Conservation (phyloP, 441 rosid species). For the Codiaeum variegatum region DNA sequence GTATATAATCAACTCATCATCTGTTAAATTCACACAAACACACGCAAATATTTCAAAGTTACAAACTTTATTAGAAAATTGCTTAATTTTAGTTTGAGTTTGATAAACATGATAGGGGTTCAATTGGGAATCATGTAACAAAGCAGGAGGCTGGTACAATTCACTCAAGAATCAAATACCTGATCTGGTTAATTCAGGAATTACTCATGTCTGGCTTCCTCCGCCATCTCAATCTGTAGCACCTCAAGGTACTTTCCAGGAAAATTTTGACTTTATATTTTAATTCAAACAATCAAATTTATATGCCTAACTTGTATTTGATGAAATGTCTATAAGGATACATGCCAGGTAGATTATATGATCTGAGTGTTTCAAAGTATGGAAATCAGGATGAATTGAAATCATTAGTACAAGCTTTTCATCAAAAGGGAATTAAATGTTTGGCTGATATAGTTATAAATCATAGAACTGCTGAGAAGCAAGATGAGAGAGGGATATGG, state of each 20-base stretch:
- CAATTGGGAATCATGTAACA: conserved; percentile 61
- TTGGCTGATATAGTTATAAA: conserved; percentile 82
- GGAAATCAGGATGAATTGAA: conserved; percentile 57
- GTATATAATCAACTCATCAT: conserved; percentile 12
- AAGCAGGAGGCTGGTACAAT: conserved; percentile 65
- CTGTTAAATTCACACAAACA: not conserved
- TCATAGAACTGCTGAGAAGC: conserved; percentile 73
- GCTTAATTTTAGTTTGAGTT: not conserved
- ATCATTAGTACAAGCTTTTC: conserved; percentile 46
- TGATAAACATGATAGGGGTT: conserved; percentile 36
- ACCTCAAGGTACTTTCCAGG: conserved; percentile 33
- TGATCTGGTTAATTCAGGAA: conserved; percentile 48
- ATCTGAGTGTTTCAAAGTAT: conserved; percentile 62
- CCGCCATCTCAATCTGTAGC: conserved; percentile 64
- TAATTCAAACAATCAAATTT: not conserved
- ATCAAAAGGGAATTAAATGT: conserved; percentile 53
- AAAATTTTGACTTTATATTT: not conserved
- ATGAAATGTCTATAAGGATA: conserved; percentile 44
- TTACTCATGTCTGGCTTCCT: conserved; percentile 78
- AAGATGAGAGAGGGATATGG: conserved; percentile 63
- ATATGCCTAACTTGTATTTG: not conserved
- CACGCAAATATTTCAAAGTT: not conserved
- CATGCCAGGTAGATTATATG: conserved; percentile 80
- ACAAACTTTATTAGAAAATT: not conserved
- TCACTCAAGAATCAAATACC: conserved; percentile 42